Evolutionary conservation across 768 basidiomycete species (phyloP).

Genomic region (Leccinum longicurvipes): DNA sequence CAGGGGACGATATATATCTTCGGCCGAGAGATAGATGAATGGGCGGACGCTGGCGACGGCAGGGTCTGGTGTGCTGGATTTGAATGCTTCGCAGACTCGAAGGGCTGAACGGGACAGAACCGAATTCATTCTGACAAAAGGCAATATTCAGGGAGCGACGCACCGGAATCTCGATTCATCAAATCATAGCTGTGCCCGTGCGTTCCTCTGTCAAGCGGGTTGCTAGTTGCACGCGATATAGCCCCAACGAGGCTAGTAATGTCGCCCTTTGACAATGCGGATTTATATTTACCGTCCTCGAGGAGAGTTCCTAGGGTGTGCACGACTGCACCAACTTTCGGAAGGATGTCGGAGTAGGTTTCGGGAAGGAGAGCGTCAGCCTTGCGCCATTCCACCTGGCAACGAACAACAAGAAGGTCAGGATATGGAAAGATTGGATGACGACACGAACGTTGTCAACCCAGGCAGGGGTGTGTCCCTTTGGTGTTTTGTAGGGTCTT

Average conservation of each 20-base stretch:
- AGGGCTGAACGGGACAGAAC: slow-evolving; percentile 44
- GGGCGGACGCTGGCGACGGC: slow-evolving; percentile 40
- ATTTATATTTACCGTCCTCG: slow-evolving; percentile 80
- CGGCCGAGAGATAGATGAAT: slow-evolving; percentile 96
- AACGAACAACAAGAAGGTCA: slow-evolving; percentile 3
- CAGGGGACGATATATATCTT: slow-evolving; percentile 78
- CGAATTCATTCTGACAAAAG: slow-evolving; percentile 4
- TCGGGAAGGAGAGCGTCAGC: slow-evolving; percentile 80
- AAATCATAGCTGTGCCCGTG: slow-evolving; percentile 60
- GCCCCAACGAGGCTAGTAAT: slow-evolving; percentile 48
- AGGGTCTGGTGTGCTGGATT: slow-evolving; percentile 42
- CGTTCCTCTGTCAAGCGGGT: slow-evolving; percentile 57
- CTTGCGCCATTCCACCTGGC: slow-evolving; percentile 82
- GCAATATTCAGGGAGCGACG: slow-evolving; percentile 27
- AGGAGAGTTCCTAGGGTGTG: slow-evolving; percentile 92
- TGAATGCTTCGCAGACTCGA: slow-evolving; percentile 74
- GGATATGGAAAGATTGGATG: slow-evolving; percentile 1
- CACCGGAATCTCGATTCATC: slow-evolving; percentile 90
- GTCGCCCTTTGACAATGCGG: slow-evolving; percentile 58
- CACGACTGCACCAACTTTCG: slow-evolving; percentile 72
- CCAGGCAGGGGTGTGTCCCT: slow-evolving; percentile 90
- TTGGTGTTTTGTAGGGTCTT: slow-evolving; percentile 79
- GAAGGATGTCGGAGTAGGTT: slow-evolving; percentile 67
- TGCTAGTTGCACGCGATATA: slow-evolving; percentile 41
- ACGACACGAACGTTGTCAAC: slow-evolving; percentile 54